These are phyloP conservation scores for Fusarium continuum DNA, from an alignment of 2,329 filamentous ascomycete genomes.

Conservation along the genomic window DNA sequence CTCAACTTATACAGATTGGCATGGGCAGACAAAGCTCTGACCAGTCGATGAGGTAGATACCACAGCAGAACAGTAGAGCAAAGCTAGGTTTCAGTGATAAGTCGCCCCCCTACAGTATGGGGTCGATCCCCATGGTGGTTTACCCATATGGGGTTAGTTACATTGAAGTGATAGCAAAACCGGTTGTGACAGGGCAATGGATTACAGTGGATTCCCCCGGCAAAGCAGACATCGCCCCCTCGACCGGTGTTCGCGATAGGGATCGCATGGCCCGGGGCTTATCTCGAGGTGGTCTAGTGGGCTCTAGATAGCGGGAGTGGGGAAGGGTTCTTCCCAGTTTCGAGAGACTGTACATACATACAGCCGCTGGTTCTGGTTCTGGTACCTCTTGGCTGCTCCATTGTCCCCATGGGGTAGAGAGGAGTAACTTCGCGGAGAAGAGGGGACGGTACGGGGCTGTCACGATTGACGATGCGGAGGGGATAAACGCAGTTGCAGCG, in stretches of 20 bases:
- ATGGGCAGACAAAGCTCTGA: not conserved
- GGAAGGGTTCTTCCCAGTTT: not conserved
- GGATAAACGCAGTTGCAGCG: not conserved
- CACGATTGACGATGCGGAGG: not conserved
- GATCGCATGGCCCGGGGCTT: not conserved
- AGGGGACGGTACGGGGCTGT: not conserved
- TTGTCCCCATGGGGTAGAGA: conserved; percentile 24
- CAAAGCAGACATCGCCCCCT: not conserved
- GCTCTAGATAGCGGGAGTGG: not conserved
- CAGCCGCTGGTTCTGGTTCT: no score
- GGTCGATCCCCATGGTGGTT: conserved; percentile 18
- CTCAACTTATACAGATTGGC: conserved; percentile 30
- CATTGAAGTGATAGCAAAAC: conserved; percentile 5
- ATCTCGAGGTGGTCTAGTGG: conserved; percentile 2
- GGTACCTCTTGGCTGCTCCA: conserved; percentile 1
- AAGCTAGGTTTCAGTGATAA: not conserved
- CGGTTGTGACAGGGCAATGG: conserved; percentile 2
- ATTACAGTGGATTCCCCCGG: not conserved
- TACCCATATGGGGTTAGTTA: conserved; percentile 8
- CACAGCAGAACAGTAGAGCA: not conserved
- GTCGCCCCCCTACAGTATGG: conserved; percentile 18
- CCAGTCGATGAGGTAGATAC: not conserved
- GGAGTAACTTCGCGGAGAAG: conserved; percentile 8
- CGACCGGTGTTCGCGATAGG: conserved; percentile 11
- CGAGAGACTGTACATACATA: no score